Base-by-base conservation (phyloP, 2,329 filamentous ascomycete species). In the Epichloe scottii region DNA sequence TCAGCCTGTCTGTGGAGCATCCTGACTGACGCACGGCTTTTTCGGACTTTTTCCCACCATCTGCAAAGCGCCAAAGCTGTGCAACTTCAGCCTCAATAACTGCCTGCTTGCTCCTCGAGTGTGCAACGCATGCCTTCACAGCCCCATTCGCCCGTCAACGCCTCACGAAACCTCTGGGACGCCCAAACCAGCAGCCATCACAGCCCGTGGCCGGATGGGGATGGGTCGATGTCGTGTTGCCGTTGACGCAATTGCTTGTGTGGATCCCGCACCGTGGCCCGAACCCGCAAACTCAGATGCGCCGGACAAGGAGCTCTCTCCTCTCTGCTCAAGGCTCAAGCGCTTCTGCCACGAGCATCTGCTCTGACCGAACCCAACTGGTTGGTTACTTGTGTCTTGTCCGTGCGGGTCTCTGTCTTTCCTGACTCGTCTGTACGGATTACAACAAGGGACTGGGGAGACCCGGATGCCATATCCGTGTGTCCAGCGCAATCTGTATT, bases 131-230 rank as follows among this genome's bases (percentile, higher is more conserved):
- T 6, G 26, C 30, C 7, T 30, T 8, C 10, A 12, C 38, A 35
- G 37, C 40, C 30, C 39, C 39, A 49, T 49, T 40, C 30, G 47
- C 26, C 23, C 33, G 19, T 23, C 47, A 35, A 21, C 39, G n/a
- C n/a, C 17, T 42, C 19, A 19, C 17, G 14, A 30, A 10, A 17
- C 14, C 46, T 12, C 26, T 34, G 8, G 14, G n/a, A 17, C 3
- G n/a, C 46, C 35, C 14, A 23, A 30, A 19, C 46, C 19, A 40
- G 14, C 14, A n/a, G 19, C 46, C 17, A n/a, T 37, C 14, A 30
- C 38, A 49, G 23, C 47, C 47, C 47, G 14, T 49, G 47, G 38
- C 33, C 39, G 19, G 47, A 49, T 49, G 47, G 23, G 19, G 47
- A 49, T 49, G 47, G 23, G 39, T 49, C 39, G 39, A 42, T 41